These are phyloP conservation scores for Yamadazyma nakazawae DNA, from an alignment of 805 yeast genomes.

Conservation along the genomic window DNA sequence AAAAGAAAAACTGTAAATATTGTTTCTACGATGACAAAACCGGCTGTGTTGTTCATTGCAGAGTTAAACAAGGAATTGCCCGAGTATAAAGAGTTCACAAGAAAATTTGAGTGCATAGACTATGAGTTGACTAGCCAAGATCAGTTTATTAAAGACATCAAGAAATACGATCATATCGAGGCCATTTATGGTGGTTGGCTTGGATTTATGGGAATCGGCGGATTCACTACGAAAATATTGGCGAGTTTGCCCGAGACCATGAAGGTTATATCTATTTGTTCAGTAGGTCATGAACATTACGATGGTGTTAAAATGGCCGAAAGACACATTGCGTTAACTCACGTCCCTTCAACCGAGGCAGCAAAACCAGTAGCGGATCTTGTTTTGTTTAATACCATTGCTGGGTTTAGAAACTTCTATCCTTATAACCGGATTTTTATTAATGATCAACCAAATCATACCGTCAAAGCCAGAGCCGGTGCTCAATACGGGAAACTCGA, in stretches of 20 bases:
- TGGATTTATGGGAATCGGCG: constrained; percentile 51
- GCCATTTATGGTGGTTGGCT: constrained; percentile 63
- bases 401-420: constrained; percentile 48
- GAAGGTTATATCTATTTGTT: constrained; percentile 49
- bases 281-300: constrained; percentile 56
- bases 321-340: constrained; percentile 52
- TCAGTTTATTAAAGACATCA: constrained; percentile 39
- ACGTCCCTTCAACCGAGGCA: constrained; percentile 54
- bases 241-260: constrained; percentile 43
- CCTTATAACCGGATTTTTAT: constrained; percentile 30
- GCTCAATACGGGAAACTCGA: constrained; percentile 36
- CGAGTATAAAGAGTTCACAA: constrained; percentile 42
- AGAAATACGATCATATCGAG: constrained; percentile 39
- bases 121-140: constrained; percentile 43
- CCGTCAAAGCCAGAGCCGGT: constrained; percentile 43
- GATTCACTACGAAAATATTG: constrained; percentile 43
- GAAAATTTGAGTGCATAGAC: constrained; percentile 34
- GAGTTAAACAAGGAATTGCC: constrained; percentile 46
- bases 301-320: constrained; percentile 41
- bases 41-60: constrained; percentile 47
- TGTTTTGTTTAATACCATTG: constrained; percentile 56
- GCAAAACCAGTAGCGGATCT: constrained; percentile 73
- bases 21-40: constrained; percentile 16
- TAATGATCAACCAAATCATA: constrained; percentile 43
- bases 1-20: background rate